Evolutionary conservation across 495 filamentous ascomycete species (phyloP), one percentile per base, ranked within the genome.

Genomic region (Trichoderma gamsii): DNA sequence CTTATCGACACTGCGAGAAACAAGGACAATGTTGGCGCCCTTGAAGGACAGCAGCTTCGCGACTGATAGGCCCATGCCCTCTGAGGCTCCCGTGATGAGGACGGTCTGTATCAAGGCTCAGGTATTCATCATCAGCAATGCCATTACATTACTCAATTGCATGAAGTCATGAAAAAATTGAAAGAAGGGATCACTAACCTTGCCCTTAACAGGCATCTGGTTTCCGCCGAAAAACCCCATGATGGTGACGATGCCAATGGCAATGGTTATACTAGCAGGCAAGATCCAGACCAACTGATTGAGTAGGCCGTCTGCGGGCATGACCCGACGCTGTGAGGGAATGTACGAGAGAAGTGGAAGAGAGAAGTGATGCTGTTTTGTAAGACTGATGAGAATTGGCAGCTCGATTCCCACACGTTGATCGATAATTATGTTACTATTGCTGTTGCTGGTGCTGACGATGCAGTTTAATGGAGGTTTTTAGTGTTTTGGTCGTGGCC

Each of bases 81-180:
- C 90, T 1, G 96, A 98, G 66, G 88, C 94, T 49, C 95, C 95
- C 15, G 95, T 99, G 66, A 99, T 81, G 27, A 98, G 78, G 68
- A 95, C 84, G 6, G 91, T 95, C 92, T 94, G 68, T 11, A 64
- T 21, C 63, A 15, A 23, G 1, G 2, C 21, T 38, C 35, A 38
- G 35, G 7, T 38, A 7, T 38, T 38, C n/a, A 49, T 16, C n/a
- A 49, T 49, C 44, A 49, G 44, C 44, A 49, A 15, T 49, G n/a
- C 51, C n/a, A 25, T 21, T 11, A 0, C 21, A 21, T 56, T 56
- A 2, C 3, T 11, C 51, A 0, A 25, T 21, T 56, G 11, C 8
- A 21, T 21, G 51, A 18, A 35, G 15, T 9, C 35, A 9, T 38
- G 2, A 38, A 38, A 38, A 38, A 38, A 38, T 29, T 1, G 35